These are phyloP conservation scores for Cucumis sativus DNA, from an alignment of 306 rosid species.

Conservation along the genomic window DNA sequence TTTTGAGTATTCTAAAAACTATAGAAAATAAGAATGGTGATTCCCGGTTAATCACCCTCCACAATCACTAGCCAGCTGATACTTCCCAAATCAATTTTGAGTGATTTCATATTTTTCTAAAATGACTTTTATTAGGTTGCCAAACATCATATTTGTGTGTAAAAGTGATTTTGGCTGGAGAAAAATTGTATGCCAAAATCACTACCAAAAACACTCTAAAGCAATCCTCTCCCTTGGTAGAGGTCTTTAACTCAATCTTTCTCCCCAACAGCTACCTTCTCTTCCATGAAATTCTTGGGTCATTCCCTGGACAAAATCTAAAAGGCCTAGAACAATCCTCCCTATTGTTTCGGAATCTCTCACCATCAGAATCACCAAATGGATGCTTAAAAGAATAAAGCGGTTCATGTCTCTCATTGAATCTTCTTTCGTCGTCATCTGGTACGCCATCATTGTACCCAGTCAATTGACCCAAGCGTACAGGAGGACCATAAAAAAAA, in stretches of 20 bases:
- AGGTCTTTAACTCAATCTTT: background rate
- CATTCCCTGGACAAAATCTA: conserved; percentile 58
- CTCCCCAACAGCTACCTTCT: conserved; percentile 15
- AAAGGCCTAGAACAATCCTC: conserved; percentile 60
- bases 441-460: conserved; percentile 46
- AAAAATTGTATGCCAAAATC: no score
- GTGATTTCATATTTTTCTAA: no score
- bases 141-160: no score
- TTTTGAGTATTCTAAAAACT: no score
- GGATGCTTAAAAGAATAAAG: conserved; percentile 61
- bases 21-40: no score
- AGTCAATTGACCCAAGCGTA: conserved; percentile 46
- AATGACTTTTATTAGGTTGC: no score
- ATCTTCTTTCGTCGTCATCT: conserved; percentile 63
- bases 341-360: conserved; percentile 48
- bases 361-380: conserved; percentile 39
- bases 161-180: no score
- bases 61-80: no score
- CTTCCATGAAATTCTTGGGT: conserved; percentile 66
- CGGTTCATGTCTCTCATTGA: conserved; percentile 44
- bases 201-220: background rate
- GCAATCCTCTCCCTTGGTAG: background rate
- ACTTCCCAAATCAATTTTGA: no score
- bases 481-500: conserved; percentile 41
- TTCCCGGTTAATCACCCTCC: no score